A percentile compares a stretch with the other conserved stretches of the same genome.
These are phyloP conservation scores for Danielia oregonensis DNA, from an alignment of 805 yeast species.

Conservation along the genomic window DNA sequence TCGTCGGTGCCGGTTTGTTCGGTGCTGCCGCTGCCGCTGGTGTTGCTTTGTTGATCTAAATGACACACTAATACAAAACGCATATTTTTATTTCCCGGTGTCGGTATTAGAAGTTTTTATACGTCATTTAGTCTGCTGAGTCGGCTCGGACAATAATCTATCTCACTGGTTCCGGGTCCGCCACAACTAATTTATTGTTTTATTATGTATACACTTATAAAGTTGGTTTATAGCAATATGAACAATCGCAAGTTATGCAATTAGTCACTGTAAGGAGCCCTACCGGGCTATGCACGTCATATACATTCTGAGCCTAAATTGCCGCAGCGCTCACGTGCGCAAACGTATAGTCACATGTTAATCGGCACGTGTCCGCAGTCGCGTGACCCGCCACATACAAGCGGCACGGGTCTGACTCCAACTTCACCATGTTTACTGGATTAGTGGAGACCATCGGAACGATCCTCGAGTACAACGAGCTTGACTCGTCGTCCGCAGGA, in stretches of 20 bases:
- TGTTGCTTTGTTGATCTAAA: slow-evolving; percentile 39
- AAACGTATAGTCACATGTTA: too few relatives aligned
- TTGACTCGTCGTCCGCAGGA: slow-evolving; percentile 52
- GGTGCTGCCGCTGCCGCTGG: slow-evolving; percentile 30
- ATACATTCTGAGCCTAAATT: too few relatives aligned
- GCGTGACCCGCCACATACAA: too few relatives aligned
- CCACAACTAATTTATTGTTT: slow-evolving; percentile 5
- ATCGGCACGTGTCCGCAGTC: too few relatives aligned
- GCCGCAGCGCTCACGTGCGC: too few relatives aligned
- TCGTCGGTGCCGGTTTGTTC: slow-evolving; percentile 30
- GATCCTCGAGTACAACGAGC: slow-evolving; percentile 43
- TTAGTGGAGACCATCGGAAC: slow-evolving; percentile 82
- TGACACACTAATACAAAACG: slow-evolving; percentile 4
- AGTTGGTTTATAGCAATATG: not conserved
- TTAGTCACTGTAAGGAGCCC: too few relatives aligned
- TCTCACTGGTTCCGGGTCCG: slow-evolving; percentile 1
- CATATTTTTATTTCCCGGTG: slow-evolving; percentile 7
- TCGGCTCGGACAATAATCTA: slow-evolving; percentile 6
- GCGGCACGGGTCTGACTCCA: too few relatives aligned
- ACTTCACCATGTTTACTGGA: slow-evolving; percentile 87
- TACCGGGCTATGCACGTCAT: too few relatives aligned
- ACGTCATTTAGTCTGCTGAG: slow-evolving; percentile 7
- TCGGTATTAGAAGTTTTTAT: slow-evolving; percentile 6
- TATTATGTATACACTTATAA: slow-evolving; percentile 1
- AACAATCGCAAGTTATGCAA: too few relatives aligned